Evolutionary conservation across 768 basidiomycete species (phyloP).

Genomic region (Tulasnella sp.): DNA sequence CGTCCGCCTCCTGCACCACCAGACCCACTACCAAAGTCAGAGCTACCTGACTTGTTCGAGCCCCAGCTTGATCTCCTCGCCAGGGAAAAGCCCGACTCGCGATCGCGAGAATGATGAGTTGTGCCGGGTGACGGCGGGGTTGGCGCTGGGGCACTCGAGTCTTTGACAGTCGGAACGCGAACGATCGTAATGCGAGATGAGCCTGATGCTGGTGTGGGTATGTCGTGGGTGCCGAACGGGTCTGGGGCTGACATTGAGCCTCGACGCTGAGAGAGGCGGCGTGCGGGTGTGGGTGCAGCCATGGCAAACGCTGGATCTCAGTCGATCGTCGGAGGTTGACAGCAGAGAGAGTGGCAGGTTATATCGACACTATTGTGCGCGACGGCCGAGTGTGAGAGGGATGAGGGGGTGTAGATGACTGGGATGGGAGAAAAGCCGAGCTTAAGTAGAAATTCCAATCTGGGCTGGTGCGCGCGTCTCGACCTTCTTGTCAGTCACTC

Average conservation of each 20-base stretch:
- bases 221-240: slow-evolving; percentile 56
- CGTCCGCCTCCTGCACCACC: slow-evolving; percentile 31
- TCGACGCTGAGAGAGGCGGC: slow-evolving; percentile 41
- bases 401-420: not conserved
- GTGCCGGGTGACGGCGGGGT: slow-evolving; percentile 15
- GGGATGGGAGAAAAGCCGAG: slow-evolving; percentile 7
- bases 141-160: not conserved
- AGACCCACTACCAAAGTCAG: slow-evolving; percentile 33
- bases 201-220: slow-evolving; percentile 33
- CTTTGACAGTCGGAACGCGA: slow-evolving; percentile 45
- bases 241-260: slow-evolving; percentile 68
- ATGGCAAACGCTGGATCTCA: not conserved
- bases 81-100: slow-evolving; percentile 16
- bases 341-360: not conserved
- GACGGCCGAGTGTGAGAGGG: not conserved
- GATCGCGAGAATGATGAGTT: slow-evolving; percentile 24
- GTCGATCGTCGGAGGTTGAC: not conserved
- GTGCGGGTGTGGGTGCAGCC: slow-evolving; percentile 3
- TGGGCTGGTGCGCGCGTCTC: not conserved
- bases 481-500: not conserved
- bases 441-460: slow-evolving; percentile 6
- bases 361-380: not conserved
- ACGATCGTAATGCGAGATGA: slow-evolving; percentile 57
- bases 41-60: slow-evolving; percentile 39
- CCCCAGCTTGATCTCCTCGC: slow-evolving; percentile 25